Percentiles rank a stretch among this genome's conserved stretches.
Conservation (phyloP, 768 basidiomycete species). For the Tylopilus cervinicoccineus region DNA sequence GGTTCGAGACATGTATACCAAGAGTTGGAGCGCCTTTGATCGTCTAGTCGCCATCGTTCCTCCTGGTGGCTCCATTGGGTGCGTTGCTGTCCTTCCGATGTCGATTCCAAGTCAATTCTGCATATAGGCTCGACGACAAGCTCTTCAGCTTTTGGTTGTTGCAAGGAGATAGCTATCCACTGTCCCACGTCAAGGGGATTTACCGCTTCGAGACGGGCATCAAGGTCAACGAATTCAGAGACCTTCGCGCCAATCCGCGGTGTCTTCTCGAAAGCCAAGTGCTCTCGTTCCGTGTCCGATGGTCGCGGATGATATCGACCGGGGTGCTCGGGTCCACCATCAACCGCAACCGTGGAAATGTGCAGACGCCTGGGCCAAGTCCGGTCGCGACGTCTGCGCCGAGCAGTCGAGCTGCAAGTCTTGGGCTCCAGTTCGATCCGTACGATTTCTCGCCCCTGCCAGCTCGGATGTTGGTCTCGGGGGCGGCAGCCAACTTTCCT, state of each 20-base stretch:
- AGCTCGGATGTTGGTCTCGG: slow-evolving; percentile 61
- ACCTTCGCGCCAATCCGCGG: slow-evolving; percentile 83
- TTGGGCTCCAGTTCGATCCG: slow-evolving; percentile 73
- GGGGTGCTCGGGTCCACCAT: slow-evolving; percentile 56
- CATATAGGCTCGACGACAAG: slow-evolving; percentile 78
- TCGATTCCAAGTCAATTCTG: background rate
- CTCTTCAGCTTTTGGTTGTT: slow-evolving; percentile 88
- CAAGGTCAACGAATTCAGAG: slow-evolving; percentile 85
- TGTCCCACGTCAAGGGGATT: slow-evolving; percentile 79
- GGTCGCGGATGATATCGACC: slow-evolving; percentile 67
- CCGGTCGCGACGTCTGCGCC: slow-evolving; percentile 18
- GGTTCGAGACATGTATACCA: slow-evolving; percentile 88
- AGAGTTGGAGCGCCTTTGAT: slow-evolving; percentile 91
- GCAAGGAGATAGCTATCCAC: slow-evolving; percentile 72
- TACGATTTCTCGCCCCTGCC: slow-evolving; percentile 71
- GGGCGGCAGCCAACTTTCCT: slow-evolving; percentile 83
- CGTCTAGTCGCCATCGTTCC: slow-evolving; percentile 85
- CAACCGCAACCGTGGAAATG: slow-evolving; percentile 30
- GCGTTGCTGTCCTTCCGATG: slow-evolving; percentile 24
- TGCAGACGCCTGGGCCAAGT: slow-evolving; percentile 28
- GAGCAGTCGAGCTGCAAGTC: slow-evolving; percentile 33
- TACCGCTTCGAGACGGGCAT: slow-evolving; percentile 86
- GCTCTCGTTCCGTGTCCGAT: slow-evolving; percentile 77
- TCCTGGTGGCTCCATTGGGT: slow-evolving; percentile 90
- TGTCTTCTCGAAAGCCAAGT: slow-evolving; percentile 82